Base-by-base conservation (phyloP, 2,329 filamentous ascomycete genomes). In the Aspergillus caelatus region DNA sequence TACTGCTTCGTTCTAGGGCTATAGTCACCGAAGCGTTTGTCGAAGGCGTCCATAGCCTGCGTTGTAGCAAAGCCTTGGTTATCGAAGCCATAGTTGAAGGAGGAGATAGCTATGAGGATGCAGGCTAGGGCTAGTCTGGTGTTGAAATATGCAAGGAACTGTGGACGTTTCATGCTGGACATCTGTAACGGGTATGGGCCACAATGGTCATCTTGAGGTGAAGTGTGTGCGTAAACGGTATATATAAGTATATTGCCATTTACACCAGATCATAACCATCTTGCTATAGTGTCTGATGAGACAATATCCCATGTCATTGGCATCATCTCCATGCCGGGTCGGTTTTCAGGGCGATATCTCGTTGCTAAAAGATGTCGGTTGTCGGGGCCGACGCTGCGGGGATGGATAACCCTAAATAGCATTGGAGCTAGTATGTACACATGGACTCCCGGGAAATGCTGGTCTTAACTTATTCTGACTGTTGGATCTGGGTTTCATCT, bases 81-180 rank as follows among this genome's bases (percentile, higher is more conserved):
- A 58, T 80, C 78, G 21, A 80, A 78, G 32, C 78, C 78, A 72
- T 79, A 80, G 60, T 79, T 80, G 61, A 80, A 75, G 0, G 71
- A 72, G 0, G 75, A 78, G 4, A 80, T 64, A 12, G 77, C 77
- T 39, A 80, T 76, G 36, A 80, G 60, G 57, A 54, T 46, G 5
- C 58, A 58, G 10, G 65, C 61, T 30, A 65, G 21, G 19, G 54
- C 50, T 12, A 65, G 54, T 4, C 19, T 60, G 23, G 34, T 36
- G 46, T 65, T 65, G 61, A 65, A 65, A 41, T 61, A 65, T 52
- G 53, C 26, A 16, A 30, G 14, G 23, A 50, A 28, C 23, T 30
- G 26, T 50, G 46, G 46, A 3, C 46, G 23, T 12, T 14, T 50
- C 23, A 50, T 50, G 16, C 12, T 28, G 26, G 26, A 26, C n/a